Base-by-base conservation (phyloP, 2,329 filamentous ascomycete species). In the Trichoderma sp. region DNA sequence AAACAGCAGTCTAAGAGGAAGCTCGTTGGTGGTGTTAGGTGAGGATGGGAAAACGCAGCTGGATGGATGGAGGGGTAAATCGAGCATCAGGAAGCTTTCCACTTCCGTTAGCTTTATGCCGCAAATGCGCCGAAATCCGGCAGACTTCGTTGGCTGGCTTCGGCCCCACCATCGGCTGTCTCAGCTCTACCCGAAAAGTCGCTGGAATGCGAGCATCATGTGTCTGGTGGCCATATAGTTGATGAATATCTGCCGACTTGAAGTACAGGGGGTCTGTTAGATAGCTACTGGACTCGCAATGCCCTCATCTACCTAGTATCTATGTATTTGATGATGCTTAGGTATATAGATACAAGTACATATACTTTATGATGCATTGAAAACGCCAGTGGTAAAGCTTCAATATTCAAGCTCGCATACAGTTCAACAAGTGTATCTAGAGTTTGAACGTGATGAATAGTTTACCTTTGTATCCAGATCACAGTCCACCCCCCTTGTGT, bases 61-160 rank as follows among this genome's bases (percentile, higher is more conserved):
- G 65, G 65, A 55, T 59, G 55, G 36, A 47, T 59, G 65, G 65
- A 68, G 65, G 65, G 65, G 65, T 59, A 65, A 65, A 65, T n/a
- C 36, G 28, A 47, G 20, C 34, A 64, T 59, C 55, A 32, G 30
- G 55, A 32, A 59, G 57, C 57, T 59, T n/a, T 11, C 28, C 57
- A 34, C 57, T 53, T 53, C 47, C 28, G 57, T 59, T 32, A 59
- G 47, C 47, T 32, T 32, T 59, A 34, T 68, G 53, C 65, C 65
- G 65, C 65, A 43, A 39, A 68, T 68, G 65, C 65, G 65, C 65
- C 65, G 65, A 68, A 68, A 32, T 32, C 53, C 65, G 65, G 65
- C 26, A 68, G 32, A 43, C 34, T 23, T 30, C 34, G 28, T 53
- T 17, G 30, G 43, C 43, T 66, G 30, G 47, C 9, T 30, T 68